These are phyloP conservation scores for Xylariaceae sp. DNA, from an alignment of 2,329 filamentous ascomycete genomes.

Conservation along the genomic window DNA sequence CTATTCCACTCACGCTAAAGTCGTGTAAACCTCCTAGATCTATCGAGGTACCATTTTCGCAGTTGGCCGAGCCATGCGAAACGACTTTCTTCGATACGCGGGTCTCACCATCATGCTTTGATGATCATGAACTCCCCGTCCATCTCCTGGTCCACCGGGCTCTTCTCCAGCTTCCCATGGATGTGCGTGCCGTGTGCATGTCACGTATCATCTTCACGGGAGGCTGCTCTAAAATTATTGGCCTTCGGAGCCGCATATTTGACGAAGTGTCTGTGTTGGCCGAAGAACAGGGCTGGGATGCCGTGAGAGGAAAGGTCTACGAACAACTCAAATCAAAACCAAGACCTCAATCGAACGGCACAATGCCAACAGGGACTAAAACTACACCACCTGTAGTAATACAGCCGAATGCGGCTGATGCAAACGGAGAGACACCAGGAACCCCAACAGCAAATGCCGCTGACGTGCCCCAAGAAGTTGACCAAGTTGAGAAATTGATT, in stretches of 20 bases:
- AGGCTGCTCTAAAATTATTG: conserved; percentile 74
- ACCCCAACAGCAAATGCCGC: conserved; percentile 38
- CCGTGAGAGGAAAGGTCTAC: conserved; percentile 67
- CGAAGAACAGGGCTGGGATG: conserved; percentile 70
- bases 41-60: conserved; percentile 65
- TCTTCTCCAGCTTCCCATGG: conserved; percentile 72
- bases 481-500: conserved; percentile 59
- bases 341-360: conserved; percentile 38
- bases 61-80: conserved; percentile 73
- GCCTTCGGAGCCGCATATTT: conserved; percentile 73
- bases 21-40: conserved; percentile 51
- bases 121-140: conserved; percentile 83
- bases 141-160: conserved; percentile 73
- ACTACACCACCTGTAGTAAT: conserved; percentile 19
- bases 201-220: conserved; percentile 84
- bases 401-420: conserved; percentile 16
- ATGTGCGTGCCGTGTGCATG: conserved; percentile 83
- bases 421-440: conserved; percentile 31
- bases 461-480: conserved; percentile 46
- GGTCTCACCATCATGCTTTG: conserved; percentile 56
- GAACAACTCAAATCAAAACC: conserved; percentile 50
- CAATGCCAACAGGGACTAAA: conserved; percentile 20
- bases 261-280: conserved; percentile 70
- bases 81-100: conserved; percentile 66
- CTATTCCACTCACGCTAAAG: conserved; percentile 44